phyloP scores from a whole-genome alignment of 352 stramenopile species.

The Peronospora farinosa region DNA sequence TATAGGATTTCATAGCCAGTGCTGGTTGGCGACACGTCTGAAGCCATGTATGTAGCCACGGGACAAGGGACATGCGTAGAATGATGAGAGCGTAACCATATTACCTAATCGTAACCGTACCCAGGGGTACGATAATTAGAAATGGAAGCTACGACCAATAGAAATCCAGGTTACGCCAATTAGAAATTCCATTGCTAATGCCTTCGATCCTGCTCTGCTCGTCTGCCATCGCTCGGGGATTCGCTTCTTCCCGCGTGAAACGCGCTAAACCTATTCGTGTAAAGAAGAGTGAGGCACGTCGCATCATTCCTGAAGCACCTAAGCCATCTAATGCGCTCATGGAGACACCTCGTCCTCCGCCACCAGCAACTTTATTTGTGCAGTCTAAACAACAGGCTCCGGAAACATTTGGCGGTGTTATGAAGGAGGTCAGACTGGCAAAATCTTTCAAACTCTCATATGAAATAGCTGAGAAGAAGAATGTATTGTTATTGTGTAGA shows the following conservation, averaged over 20 bases:
- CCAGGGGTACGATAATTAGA: neutral
- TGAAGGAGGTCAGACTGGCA: constrained; percentile 43
- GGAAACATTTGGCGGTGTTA: constrained; percentile 51
- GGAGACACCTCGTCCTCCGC: constrained; percentile 18
- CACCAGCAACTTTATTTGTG: constrained; percentile 27
- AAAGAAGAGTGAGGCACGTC: constrained; percentile 63
- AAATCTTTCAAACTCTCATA: too few species aligned
- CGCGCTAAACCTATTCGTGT: constrained; percentile 60
- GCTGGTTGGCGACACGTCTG: too few species aligned
- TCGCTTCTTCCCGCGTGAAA: constrained; percentile 39
- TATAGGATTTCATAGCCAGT: too few species aligned
- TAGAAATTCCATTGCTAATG: neutral
- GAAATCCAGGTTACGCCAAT: too few species aligned
- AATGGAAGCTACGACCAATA: too few species aligned
- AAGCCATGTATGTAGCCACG: too few species aligned
- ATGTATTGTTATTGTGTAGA: constrained; percentile 29
- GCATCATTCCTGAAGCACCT: constrained; percentile 39
- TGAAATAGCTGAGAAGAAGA: neutral
- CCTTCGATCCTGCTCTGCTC: constrained; percentile 8
- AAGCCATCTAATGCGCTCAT: constrained; percentile 44
- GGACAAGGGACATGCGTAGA: too few species aligned
- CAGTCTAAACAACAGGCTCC: constrained; percentile 40
- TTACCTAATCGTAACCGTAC: neutral
- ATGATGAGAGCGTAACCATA: too few species aligned
- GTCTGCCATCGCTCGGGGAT: constrained; percentile 21